phyloP scores from a whole-genome alignment of 257 asterid species.

The Misopates orontium region DNA sequence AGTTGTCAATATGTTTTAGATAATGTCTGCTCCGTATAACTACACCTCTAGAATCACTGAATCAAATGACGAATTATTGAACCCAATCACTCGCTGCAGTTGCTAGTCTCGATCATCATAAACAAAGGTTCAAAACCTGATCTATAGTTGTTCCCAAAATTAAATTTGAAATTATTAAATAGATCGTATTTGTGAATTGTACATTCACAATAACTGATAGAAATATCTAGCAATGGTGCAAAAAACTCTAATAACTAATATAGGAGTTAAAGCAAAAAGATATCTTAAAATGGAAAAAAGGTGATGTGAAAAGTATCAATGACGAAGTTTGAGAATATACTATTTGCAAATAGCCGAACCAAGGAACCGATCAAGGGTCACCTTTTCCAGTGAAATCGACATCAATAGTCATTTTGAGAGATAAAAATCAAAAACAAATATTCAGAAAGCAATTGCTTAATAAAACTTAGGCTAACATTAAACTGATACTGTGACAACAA shows the following conservation, averaged over 20 bases:
- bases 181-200: background rate
- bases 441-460: slow-evolving; percentile 5
- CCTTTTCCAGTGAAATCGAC: slow-evolving; percentile 18
- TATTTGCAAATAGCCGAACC: background rate
- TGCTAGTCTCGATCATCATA: no score
- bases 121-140: background rate
- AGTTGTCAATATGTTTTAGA: no score
- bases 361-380: background rate
- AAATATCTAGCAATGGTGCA: background rate
- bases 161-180: slow-evolving; percentile 9
- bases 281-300: slow-evolving; percentile 3
- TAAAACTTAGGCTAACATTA: slow-evolving; percentile 14
- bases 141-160: slow-evolving; percentile 9
- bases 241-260: background rate
- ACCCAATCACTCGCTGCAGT: no score
- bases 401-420: slow-evolving; percentile 11
- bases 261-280: background rate
- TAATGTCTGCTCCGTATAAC: no score
- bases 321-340: background rate
- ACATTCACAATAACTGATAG: slow-evolving; percentile 5
- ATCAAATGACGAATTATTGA: no score
- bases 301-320: background rate
- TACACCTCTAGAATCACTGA: no score
- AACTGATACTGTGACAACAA: slow-evolving; percentile 5
- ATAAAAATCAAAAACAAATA: background rate